Base-by-base conservation (phyloP, 129 eudicot species). In the Glebionis coronaria region DNA sequence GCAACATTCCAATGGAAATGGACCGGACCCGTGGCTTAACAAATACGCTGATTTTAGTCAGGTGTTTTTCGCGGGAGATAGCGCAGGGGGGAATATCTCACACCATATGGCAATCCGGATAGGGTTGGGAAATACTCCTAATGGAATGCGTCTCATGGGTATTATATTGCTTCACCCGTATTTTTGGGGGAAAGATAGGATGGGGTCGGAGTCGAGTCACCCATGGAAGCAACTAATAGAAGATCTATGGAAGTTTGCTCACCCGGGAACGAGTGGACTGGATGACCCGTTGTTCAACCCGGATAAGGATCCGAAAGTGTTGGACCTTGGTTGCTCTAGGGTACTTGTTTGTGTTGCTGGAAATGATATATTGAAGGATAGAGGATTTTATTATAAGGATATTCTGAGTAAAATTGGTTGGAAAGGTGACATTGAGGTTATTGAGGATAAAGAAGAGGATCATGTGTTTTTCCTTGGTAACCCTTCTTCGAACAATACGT, bases 1-100 rank as follows among this genome's bases (percentile, higher is more conserved):
- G 12, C 56, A 82, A 6, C 89, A 83, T 44, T 21, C 46, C 4
- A 27, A 45, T 13, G 54, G 74, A 5, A 52, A 18, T 16, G 81
- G 80, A 0, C 67, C 79, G 0, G 82, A 87, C 13, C 4, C 59
- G 0, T 70, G 90, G 81, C 42, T 87, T 12, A 66, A 72, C 44
- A 53, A 61, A 1, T 58, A 69, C 9, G 81, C 76, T 0, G 86
- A 87, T 44, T 69, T 82, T 12, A 9, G 9, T 0, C 28, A 40
- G 0, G 67, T 87, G 21, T 84, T 63, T 25, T 55, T 85, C 0
- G 52, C 72, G 0, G 91, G 87, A 2, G 91, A 79, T 19, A 70
- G 81, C 38, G 83, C 82, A 2, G 83, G 83, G 2, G 91, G 73
- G 3, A 85, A 70, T 58, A 79, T 85, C 29, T 77, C 66, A 4